phyloP scores from a whole-genome alignment of 148 eudicot genomes.

The Euryodendron excelsum region DNA sequence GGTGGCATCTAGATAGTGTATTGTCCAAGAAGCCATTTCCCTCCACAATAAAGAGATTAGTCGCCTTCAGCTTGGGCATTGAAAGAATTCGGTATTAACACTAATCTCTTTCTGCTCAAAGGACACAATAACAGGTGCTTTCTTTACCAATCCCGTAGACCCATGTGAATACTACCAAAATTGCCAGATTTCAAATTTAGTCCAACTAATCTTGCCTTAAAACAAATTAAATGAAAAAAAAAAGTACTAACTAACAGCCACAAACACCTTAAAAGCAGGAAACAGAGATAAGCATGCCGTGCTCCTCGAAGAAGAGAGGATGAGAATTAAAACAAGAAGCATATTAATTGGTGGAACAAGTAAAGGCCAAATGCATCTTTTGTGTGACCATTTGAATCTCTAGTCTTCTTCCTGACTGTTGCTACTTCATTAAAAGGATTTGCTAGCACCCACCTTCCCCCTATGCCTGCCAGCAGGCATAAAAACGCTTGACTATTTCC shows the following conservation, averaged over 20 bases:
- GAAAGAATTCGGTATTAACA: not conserved
- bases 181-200: not conserved
- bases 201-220: not conserved
- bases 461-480: not conserved
- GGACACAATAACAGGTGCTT: not conserved
- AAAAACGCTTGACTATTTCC: not conserved
- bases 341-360: no score
- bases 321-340: not conserved
- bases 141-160: not conserved
- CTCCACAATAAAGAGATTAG: not conserved
- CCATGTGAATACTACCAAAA: not conserved
- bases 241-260: not conserved
- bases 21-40: not conserved
- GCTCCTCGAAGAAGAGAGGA: not conserved
- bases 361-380: no score
- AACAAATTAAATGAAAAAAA: not conserved
- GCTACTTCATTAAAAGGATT: no score
- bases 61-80: not conserved
- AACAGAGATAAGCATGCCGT: not conserved
- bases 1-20: not conserved
- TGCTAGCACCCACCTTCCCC: not conserved
- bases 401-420: no score
- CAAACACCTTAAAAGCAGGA: not conserved
- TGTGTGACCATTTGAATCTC: no score
- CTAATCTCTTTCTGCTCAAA: not conserved